Evolutionary conservation across 305 asterid species (phyloP), one percentile per base, ranked within the genome.

Genomic region (Fraxinus baroniana): DNA sequence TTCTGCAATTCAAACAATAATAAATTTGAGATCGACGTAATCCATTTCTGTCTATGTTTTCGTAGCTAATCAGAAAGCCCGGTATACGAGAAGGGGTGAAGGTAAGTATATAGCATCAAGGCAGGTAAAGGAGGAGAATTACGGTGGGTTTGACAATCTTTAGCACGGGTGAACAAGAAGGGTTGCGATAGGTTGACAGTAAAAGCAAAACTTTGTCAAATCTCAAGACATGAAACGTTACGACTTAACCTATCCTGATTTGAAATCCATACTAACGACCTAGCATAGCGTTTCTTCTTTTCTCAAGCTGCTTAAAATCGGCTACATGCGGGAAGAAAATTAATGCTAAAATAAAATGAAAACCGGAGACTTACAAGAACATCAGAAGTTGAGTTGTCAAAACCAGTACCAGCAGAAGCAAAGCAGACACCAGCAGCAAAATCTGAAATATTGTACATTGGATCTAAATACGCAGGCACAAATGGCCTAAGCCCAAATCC

Each of bases 331-430:
- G 12, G 9, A 52, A 36, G 39, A 36, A 72, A 55, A 4, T 17
- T 52, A 4, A 30, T 44, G 26, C n/a, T 30, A 78, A 74, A 66
- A 36, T 41, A 32, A 44, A 12, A 26, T 35, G n/a, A 46, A 36
- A 17, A 24, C 7, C 1, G 12, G 8, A 10, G 33, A 83, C 97
- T 93, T 87, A 94, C 99, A 2, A 95, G 39, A 6, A 94, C 98
- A 77, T 82, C 84, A 49, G 98, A 91, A 74, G 98, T 94, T 0
- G 91, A 90, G 77, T 90, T 93, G 37, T 94, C 98, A 80, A 85
- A 94, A 22, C 98, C 98, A 8, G 97, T 92, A 7, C 98, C 97
- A 28, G 98, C 98, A 12, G 98, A 94, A 85, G 98, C 98, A 83
- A 94, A 94, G 87, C 95, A 89, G 81, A 94, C 98, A 22, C 99